phyloP scores from a whole-genome alignment of 2,329 filamentous ascomycete species.

The Neocucurbitaria cava region DNA sequence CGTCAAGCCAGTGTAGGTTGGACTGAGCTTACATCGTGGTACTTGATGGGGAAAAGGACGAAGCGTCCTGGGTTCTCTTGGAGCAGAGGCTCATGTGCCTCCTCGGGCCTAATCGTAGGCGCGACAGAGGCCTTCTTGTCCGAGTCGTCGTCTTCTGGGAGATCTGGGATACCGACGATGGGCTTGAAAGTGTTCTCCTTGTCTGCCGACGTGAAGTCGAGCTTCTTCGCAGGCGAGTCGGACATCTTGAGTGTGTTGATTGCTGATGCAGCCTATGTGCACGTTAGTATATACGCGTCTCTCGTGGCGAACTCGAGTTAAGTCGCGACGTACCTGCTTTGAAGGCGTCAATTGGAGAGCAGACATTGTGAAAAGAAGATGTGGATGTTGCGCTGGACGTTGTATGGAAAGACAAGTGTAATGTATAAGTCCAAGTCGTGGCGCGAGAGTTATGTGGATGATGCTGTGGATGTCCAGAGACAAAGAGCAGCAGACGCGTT shows the following conservation, averaged over 20 bases:
- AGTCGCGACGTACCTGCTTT: slow-evolving; percentile 66
- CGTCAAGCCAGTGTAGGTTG: slow-evolving; percentile 44
- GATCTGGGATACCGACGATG: slow-evolving; percentile 59
- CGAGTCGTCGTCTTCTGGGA: slow-evolving; percentile 43
- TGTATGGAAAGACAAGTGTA: slow-evolving; percentile 18
- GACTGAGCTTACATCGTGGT: slow-evolving; percentile 82
- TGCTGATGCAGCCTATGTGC: slow-evolving; percentile 76
- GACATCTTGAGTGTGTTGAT: slow-evolving; percentile 88
- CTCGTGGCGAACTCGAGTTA: slow-evolving; percentile 42
- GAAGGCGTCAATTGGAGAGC: slow-evolving; percentile 73
- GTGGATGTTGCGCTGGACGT: slow-evolving; percentile 8
- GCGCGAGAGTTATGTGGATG: slow-evolving; percentile 26
- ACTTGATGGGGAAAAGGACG: slow-evolving; percentile 98
- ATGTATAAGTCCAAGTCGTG: slow-evolving; percentile 23
- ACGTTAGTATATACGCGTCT: slow-evolving; percentile 48
- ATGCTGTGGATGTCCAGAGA: slow-evolving; percentile 28
- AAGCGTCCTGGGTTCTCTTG: slow-evolving; percentile 96
- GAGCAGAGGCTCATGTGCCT: slow-evolving; percentile 87
- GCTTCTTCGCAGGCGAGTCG: slow-evolving; percentile 89
- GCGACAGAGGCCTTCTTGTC: slow-evolving; percentile 62
- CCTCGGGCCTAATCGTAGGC: slow-evolving; percentile 65
- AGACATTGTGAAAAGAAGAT: slow-evolving; percentile 67
- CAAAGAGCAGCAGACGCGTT: slow-evolving; percentile 21
- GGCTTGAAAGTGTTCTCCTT: slow-evolving; percentile 81
- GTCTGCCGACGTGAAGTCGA: slow-evolving; percentile 73